phyloP scores from a whole-genome alignment of 371 early-diverging fungal species.

The Mortierella sp. region DNA sequence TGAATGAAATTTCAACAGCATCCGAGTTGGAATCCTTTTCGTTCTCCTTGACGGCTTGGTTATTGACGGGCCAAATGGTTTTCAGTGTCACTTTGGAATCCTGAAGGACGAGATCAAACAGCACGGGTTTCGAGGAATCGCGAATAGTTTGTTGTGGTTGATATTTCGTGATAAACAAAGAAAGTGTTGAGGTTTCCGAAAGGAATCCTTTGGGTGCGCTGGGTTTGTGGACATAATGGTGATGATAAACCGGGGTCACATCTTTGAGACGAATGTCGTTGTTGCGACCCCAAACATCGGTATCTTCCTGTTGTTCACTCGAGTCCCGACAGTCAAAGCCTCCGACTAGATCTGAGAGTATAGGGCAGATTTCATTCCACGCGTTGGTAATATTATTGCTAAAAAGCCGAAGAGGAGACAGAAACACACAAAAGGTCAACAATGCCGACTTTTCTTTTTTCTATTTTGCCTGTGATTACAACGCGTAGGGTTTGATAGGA shows the following conservation, averaged over 20 bases:
- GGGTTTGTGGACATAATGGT: constrained; percentile 36
- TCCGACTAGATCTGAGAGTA: constrained; percentile 22
- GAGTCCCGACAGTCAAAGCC: constrained; percentile 35
- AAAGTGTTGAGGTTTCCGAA: constrained; percentile 17
- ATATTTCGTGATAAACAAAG: constrained; percentile 26
- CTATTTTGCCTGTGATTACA: not conserved
- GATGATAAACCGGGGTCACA: constrained; percentile 23
- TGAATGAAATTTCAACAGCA: constrained; percentile 18
- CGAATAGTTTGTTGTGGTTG: constrained; percentile 18
- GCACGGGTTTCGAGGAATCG: constrained; percentile 20
- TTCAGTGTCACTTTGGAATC: constrained; percentile 15
- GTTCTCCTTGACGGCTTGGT: not conserved
- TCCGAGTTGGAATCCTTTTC: constrained; percentile 3
- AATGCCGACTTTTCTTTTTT: not conserved
- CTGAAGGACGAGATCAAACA: constrained; percentile 41
- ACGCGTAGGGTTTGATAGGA: not conserved
- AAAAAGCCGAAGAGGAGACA: not conserved
- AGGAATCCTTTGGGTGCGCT: constrained; percentile 26
- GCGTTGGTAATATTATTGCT: constrained; percentile 21
- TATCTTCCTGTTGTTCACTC: constrained; percentile 8
- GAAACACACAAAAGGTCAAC: not conserved
- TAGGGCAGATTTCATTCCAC: constrained; percentile 39
- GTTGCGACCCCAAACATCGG: not conserved
- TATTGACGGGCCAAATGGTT: constrained; percentile 34
- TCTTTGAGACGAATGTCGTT: constrained; percentile 16